These are phyloP conservation scores for Blastobotrys aristatus DNA, from an alignment of 1,139 yeast genomes.

Conservation along the genomic window DNA sequence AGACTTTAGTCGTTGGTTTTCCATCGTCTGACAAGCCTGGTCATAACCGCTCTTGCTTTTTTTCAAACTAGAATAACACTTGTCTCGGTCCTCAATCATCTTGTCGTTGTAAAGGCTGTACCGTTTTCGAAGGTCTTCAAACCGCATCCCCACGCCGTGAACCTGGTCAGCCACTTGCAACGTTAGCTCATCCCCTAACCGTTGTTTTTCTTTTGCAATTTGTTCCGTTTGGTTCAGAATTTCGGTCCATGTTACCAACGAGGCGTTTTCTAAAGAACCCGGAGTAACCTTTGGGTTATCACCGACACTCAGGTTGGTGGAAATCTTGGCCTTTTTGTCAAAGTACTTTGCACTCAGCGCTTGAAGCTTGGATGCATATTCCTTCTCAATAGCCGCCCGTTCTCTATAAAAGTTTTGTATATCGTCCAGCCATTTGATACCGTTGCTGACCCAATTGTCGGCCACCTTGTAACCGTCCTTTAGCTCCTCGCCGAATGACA, in stretches of 20 bases:
- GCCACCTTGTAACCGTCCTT: slow-evolving; percentile 72
- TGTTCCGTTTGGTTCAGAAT: slow-evolving; percentile 79
- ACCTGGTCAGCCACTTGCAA: slow-evolving; percentile 62
- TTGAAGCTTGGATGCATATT: slow-evolving; percentile 66
- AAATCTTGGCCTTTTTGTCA: slow-evolving; percentile 66
- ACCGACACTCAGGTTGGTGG: slow-evolving; percentile 78
- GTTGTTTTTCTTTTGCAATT: slow-evolving; percentile 61
- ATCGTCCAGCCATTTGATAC: slow-evolving; percentile 71
- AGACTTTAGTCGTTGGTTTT: slow-evolving; percentile 67
- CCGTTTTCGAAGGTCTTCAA: slow-evolving; percentile 50
- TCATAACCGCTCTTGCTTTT: slow-evolving; percentile 76
- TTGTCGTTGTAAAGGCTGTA: slow-evolving; percentile 58
- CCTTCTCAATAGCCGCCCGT: slow-evolving; percentile 74
- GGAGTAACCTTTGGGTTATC: slow-evolving; percentile 89
- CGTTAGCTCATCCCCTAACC: slow-evolving; percentile 59
- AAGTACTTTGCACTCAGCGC: slow-evolving; percentile 65
- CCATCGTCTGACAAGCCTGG: slow-evolving; percentile 73
- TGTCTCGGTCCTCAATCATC: slow-evolving; percentile 53
- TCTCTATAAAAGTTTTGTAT: slow-evolving; percentile 80
- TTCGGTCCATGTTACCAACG: slow-evolving; percentile 93
- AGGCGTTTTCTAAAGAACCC: slow-evolving; percentile 88
- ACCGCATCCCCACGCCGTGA: slow-evolving; percentile 47
- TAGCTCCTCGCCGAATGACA: slow-evolving; percentile 39
- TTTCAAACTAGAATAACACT: slow-evolving; percentile 58
- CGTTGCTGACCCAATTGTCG: slow-evolving; percentile 66